phyloP scores from a whole-genome alignment of 495 filamentous ascomycete species.

The Clavariopsis aquatica region DNA sequence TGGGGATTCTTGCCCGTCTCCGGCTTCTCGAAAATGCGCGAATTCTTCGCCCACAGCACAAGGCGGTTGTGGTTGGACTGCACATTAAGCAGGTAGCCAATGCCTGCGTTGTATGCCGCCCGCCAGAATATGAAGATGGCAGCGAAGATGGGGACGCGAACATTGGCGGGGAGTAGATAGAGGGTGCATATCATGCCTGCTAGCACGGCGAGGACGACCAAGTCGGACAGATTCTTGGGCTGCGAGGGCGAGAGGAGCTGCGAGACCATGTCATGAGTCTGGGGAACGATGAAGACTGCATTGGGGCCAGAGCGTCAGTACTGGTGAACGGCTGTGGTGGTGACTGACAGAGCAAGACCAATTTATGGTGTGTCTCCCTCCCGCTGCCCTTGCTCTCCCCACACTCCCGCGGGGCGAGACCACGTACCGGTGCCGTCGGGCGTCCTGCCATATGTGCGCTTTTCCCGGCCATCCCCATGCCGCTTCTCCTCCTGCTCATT shows the following conservation, averaged over 20 bases:
- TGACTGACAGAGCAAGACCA: constrained; percentile 2
- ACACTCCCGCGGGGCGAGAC: not conserved
- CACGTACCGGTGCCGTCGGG: constrained; percentile 82
- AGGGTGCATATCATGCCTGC: constrained; percentile 70
- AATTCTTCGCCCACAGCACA: constrained; percentile 83
- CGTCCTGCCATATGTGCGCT: constrained; percentile 87
- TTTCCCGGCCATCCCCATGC: constrained; percentile 55
- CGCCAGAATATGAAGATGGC: constrained; percentile 89
- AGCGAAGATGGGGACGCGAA: constrained; percentile 75
- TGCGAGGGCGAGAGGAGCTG: constrained; percentile 92
- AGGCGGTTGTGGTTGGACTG: constrained; percentile 88
- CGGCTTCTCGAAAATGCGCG: constrained; percentile 82
- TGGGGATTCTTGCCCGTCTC: constrained; percentile 75
- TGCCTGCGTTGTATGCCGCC: constrained; percentile 86
- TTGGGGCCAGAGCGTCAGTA: constrained; percentile 12
- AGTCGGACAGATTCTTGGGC: constrained; percentile 90
- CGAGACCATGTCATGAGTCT: constrained; percentile 98
- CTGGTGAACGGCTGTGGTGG: not conserved
- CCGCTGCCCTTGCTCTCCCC: not conserved
- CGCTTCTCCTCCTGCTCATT: constrained; percentile 46
- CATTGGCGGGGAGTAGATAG: constrained; percentile 65
- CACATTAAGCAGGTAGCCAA: constrained; percentile 82
- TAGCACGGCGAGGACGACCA: constrained; percentile 77
- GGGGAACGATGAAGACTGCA: constrained; percentile 90
- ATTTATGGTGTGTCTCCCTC: constrained; percentile 2